Conservation (phyloP, 257 asterid species). For the Fraxinus quadrangulata region DNA sequence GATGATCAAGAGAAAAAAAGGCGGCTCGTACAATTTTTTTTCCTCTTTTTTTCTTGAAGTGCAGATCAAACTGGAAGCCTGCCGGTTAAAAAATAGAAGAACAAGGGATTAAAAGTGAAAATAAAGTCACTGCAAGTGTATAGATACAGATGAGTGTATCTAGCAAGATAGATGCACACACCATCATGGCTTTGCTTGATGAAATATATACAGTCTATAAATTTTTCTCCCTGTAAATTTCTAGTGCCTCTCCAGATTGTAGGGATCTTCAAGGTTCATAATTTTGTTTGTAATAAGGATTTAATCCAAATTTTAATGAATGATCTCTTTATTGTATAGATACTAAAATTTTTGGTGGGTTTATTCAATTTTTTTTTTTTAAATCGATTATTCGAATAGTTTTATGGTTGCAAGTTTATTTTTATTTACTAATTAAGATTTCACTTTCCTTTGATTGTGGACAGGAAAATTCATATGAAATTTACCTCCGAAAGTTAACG, state of each 20-base stretch:
- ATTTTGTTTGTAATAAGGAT: conserved; percentile 20
- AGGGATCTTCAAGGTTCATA: conserved; percentile 23
- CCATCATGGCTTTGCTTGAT: conserved; percentile 17
- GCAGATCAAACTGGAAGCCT: conserved; percentile 7
- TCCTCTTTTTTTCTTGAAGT: background rate
- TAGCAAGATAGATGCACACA: conserved; percentile 1
- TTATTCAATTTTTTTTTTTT: background rate
- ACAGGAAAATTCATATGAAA: too few species aligned
- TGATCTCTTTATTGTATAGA: background rate
- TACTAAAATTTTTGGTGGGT: background rate
- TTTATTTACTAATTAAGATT: background rate
- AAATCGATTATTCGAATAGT: background rate
- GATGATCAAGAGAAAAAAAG: background rate
- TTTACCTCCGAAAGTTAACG: too few species aligned
- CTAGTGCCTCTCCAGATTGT: conserved; percentile 21
- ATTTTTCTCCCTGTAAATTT: conserved; percentile 28
- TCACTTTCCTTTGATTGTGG: background rate
- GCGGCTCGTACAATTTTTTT: background rate
- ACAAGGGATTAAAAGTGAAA: background rate
- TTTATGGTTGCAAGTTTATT: background rate
- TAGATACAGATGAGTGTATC: conserved; percentile 20
- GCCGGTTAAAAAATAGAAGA: background rate
- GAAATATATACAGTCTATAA: conserved; percentile 6
- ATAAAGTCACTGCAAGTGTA: conserved; percentile 20
- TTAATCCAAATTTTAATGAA: background rate